A percentile compares a stretch with the other conserved stretches of the same genome.
phyloP scores from a whole-genome alignment of 2,329 filamentous ascomycete species.

The Hymenoscyphus linearis region DNA sequence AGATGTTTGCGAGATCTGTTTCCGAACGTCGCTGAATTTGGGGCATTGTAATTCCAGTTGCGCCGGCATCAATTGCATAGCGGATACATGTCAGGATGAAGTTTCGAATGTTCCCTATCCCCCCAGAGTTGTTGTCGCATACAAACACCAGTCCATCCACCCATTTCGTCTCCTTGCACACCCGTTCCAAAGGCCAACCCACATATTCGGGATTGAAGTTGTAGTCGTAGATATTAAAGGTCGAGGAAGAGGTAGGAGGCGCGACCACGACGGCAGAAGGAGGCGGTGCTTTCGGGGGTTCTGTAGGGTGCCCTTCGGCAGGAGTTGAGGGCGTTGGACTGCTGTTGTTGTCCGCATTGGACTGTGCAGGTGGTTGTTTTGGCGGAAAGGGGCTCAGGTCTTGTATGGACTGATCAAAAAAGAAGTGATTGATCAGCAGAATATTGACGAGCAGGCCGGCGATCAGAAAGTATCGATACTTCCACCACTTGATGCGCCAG shows the following conservation, averaged over 20 bases:
- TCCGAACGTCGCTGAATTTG: conserved; percentile 41
- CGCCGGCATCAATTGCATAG: conserved; percentile 44
- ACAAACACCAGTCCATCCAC: conserved; percentile 40
- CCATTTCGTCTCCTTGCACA: conserved; percentile 40
- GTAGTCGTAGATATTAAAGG: conserved; percentile 23
- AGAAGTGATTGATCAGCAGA: conserved; percentile 24
- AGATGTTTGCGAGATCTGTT: conserved; percentile 38
- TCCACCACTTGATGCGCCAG: conserved; percentile 24
- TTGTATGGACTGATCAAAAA: conserved; percentile 17
- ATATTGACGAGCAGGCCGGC: conserved; percentile 20
- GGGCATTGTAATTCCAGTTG: conserved; percentile 41
- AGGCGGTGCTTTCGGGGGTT: not conserved
- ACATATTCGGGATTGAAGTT: conserved; percentile 37
- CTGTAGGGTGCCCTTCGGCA: not conserved
- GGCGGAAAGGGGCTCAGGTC: conserved; percentile 12
- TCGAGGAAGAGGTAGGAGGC: conserved; percentile 6
- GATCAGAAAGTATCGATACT: conserved; percentile 22
- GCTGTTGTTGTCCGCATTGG: not conserved
- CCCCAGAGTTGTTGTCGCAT: conserved; percentile 48
- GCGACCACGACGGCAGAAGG: not conserved
- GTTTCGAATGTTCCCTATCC: conserved; percentile 46
- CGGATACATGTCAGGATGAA: conserved; percentile 46
- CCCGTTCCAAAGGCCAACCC: conserved; percentile 38
- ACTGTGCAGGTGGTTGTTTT: not conserved
- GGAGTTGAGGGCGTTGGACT: conserved; percentile 1